Evolutionary conservation across 1,284 basidiomycete species (phyloP).

Genomic region (Irpex sp.): DNA sequence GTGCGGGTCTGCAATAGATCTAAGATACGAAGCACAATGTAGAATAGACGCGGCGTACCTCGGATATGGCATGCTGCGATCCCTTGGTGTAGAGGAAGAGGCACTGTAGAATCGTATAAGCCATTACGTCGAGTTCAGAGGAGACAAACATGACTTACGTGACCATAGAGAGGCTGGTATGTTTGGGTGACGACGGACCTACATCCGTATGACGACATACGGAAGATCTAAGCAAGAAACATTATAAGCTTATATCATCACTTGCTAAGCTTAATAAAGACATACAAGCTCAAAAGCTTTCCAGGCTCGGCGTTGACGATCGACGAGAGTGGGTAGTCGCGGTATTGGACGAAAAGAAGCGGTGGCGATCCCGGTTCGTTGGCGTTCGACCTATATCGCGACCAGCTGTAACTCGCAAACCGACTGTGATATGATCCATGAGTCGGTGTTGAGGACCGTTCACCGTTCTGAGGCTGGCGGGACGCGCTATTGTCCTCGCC

Average conservation of each 20-base stretch:
- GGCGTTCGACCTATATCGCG: constrained; percentile 26
- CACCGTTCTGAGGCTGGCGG: background rate
- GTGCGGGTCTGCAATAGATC: background rate
- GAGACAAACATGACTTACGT: constrained; percentile 5
- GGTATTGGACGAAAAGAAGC: constrained; percentile 24
- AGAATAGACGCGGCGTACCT: constrained; percentile 1
- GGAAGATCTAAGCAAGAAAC: background rate
- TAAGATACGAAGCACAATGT: background rate
- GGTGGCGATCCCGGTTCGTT: constrained; percentile 14
- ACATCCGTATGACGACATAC: background rate
- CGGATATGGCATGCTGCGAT: constrained; percentile 5
- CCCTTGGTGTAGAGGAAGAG: constrained; percentile 4
- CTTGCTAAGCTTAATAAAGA: background rate
- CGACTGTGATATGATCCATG: constrained; percentile 18
- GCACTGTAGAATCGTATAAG: background rate
- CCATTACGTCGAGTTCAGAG: background rate
- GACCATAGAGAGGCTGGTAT: constrained; percentile 10
- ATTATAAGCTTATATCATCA: background rate
- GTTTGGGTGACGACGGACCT: background rate
- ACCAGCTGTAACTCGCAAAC: constrained; percentile 36
- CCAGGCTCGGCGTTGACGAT: background rate
- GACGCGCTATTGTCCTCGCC: background rate
- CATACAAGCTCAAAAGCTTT: background rate
- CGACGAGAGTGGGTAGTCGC: constrained; percentile 4
- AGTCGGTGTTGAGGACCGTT: constrained; percentile 1